phyloP scores from a whole-genome alignment of 352 stramenopile genomes.

The Phytopythium mirpurense region DNA sequence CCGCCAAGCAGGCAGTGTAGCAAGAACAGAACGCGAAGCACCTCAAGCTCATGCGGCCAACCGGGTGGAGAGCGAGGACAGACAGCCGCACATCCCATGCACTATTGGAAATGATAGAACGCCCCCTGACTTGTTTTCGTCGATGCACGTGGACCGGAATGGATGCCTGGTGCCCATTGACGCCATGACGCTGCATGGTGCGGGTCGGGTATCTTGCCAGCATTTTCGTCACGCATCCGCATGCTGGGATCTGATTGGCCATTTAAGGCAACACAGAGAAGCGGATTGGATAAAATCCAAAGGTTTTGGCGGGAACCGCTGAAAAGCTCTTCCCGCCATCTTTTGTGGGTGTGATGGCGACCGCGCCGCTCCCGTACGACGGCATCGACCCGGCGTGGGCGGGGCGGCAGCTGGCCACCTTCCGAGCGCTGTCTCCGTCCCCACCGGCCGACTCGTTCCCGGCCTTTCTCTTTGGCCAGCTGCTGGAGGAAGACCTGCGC shows the following conservation, averaged over 20 bases:
- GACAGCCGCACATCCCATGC: too few relatives aligned
- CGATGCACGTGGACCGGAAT: too few relatives aligned
- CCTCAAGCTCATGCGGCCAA: background rate
- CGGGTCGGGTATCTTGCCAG: too few relatives aligned
- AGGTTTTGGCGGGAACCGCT: background rate
- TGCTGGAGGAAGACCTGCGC: constrained; percentile 62
- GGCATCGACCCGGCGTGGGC: constrained; percentile 57
- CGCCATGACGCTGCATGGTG: too few relatives aligned
- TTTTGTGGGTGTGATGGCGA: background rate
- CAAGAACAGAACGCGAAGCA: background rate
- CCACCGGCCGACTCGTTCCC: constrained; percentile 19
- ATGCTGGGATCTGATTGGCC: background rate
- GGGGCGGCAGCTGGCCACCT: constrained; percentile 33
- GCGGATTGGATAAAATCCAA: constrained; percentile 2
- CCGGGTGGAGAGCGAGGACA: too few relatives aligned
- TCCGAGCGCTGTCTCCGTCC: constrained; percentile 17
- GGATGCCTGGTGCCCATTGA: too few relatives aligned
- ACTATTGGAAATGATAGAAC: background rate
- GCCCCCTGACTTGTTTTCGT: too few relatives aligned
- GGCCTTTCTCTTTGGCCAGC: constrained; percentile 53
- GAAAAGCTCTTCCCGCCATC: background rate
- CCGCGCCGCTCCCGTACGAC: constrained; percentile 35
- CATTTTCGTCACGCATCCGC: too few relatives aligned
- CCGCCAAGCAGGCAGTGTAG: constrained; percentile 9
- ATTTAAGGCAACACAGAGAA: too few relatives aligned